Conservation (phyloP, 176 grass and related monocot species). For the Oryza glumipatula region DNA sequence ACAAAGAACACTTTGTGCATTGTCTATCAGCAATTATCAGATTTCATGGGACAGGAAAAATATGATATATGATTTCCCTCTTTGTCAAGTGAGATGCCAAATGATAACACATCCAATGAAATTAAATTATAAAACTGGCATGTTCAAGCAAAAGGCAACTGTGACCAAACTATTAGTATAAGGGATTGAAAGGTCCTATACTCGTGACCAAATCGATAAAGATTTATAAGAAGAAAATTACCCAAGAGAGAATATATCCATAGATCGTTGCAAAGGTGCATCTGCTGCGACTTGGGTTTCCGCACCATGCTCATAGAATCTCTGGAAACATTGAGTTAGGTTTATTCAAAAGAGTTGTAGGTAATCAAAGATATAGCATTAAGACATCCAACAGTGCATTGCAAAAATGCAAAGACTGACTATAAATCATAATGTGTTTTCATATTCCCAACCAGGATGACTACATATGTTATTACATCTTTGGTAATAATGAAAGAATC, state of each 20-base stretch:
- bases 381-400: background rate
- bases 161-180: slow-evolving; percentile 21
- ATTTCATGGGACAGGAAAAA: slow-evolving; percentile 20
- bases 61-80: background rate
- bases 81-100: slow-evolving; percentile 19
- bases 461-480: slow-evolving; percentile 20
- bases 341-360: slow-evolving; percentile 22
- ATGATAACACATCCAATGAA: slow-evolving; percentile 19
- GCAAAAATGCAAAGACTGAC: background rate
- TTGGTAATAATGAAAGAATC: background rate
- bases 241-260: slow-evolving; percentile 99
- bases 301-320: slow-evolving; percentile 89
- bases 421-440: background rate
- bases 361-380: slow-evolving; percentile 24
- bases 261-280: slow-evolving; percentile 83
- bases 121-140: slow-evolving; percentile 23
- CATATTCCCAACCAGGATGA: background rate
- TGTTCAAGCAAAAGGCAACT: background rate
- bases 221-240: slow-evolving; percentile 50
- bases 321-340: slow-evolving; percentile 49
- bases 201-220: slow-evolving; percentile 5
- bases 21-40: slow-evolving; percentile 25
- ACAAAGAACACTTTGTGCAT: slow-evolving; percentile 15
- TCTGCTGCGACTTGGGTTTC: slow-evolving; percentile 71
- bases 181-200: slow-evolving; percentile 13